Conservation (phyloP, 495 filamentous ascomycete species). For the Paragyromitra xinjiangensis region DNA sequence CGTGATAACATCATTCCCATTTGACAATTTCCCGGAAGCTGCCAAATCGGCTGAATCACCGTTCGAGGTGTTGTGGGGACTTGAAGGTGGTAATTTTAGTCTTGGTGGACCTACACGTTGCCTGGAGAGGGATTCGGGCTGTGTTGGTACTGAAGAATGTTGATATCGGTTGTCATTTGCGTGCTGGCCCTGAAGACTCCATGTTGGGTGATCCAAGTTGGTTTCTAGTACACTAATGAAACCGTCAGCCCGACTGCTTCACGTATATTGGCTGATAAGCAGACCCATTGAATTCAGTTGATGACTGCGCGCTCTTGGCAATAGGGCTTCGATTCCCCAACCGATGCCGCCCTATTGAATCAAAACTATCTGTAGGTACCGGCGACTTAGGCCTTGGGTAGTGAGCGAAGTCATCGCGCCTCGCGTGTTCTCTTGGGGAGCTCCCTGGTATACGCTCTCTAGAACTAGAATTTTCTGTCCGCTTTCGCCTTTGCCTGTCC, state of each 20-base stretch:
- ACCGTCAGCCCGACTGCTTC: slow-evolving; percentile 26
- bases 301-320: slow-evolving; percentile 3
- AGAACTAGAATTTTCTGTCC: neutral
- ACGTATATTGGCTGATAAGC: slow-evolving; percentile 15
- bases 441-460: slow-evolving; percentile 4
- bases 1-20: slow-evolving; percentile 30
- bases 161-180: neutral
- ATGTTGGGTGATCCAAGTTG: neutral
- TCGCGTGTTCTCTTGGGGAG: slow-evolving; percentile 5
- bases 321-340: neutral
- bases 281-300: slow-evolving; percentile 31
- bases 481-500: slow-evolving; percentile 16
- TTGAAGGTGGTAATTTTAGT: slow-evolving; percentile 1
- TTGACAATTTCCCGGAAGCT: slow-evolving; percentile 12
- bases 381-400: slow-evolving; percentile 11
- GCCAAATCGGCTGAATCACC: neutral
- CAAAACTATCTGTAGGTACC: neutral
- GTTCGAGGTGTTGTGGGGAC: slow-evolving; percentile 2
- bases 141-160: neutral
- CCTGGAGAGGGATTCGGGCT: neutral
- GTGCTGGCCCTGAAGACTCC: slow-evolving; percentile 1
- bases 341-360: neutral
- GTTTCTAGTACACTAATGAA: slow-evolving; percentile 24
- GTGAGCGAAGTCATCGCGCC: slow-evolving; percentile 13
- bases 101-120: neutral